Conservation (phyloP, 164 flowering plant genomes). For the Piper longum region DNA sequence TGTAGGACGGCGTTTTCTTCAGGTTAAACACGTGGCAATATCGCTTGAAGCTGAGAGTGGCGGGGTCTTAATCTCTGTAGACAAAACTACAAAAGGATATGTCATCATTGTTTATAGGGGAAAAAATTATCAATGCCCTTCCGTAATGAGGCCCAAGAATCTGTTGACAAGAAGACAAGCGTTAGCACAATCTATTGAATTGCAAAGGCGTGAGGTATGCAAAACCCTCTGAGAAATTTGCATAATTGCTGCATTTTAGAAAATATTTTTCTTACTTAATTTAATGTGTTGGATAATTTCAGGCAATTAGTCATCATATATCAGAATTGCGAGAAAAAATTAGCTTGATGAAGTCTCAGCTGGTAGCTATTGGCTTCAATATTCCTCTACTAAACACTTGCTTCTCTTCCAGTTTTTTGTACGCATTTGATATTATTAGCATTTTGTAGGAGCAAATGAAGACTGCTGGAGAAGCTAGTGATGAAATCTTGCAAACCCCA, state of each 20-base stretch:
- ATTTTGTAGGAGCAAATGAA: constrained; percentile 35
- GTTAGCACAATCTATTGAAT: constrained; percentile 67
- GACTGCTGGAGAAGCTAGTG: constrained; percentile 24
- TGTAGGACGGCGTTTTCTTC: constrained; percentile 40
- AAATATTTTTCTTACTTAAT: neutral
- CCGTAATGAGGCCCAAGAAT: constrained; percentile 44
- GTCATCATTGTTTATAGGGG: constrained; percentile 82
- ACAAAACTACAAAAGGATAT: constrained; percentile 68
- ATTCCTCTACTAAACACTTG: neutral
- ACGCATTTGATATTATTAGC: neutral
- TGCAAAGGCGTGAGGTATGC: constrained; percentile 76
- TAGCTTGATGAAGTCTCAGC: constrained; percentile 44
- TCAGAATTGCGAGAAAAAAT: constrained; percentile 40
- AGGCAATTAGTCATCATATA: constrained; percentile 75
- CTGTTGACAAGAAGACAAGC: constrained; percentile 61
- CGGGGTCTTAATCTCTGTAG: constrained; percentile 72
- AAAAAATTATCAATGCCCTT: constrained; percentile 67
- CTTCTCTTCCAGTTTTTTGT: neutral
- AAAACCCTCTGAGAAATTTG: neutral
- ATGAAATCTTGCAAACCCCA: constrained; percentile 17
- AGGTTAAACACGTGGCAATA: constrained; percentile 71
- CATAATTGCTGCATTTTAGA: neutral
- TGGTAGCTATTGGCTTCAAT: constrained; percentile 23
- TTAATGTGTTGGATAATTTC: constrained; percentile 1
- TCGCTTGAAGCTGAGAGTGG: constrained; percentile 92